These are phyloP conservation scores for Globisporangium ultimum DNA, from an alignment of 352 stramenopile species.

Conservation along the genomic window DNA sequence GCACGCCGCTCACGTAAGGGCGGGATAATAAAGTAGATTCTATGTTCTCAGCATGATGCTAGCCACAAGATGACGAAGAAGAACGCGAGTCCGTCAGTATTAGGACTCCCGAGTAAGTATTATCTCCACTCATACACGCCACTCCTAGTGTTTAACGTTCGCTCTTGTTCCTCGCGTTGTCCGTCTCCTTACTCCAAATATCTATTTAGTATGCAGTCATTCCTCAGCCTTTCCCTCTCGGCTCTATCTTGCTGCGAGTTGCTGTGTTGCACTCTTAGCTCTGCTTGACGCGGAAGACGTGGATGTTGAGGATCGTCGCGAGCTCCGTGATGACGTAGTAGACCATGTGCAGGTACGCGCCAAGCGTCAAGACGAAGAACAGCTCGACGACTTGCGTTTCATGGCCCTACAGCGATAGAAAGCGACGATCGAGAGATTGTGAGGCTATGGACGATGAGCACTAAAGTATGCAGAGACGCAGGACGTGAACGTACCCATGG, in stretches of 20 bases:
- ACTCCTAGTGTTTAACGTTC: background rate
- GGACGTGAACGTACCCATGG: constrained; percentile 48
- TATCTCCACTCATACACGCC: background rate
- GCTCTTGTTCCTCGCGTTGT: background rate
- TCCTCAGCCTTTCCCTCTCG: background rate
- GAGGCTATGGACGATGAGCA: background rate
- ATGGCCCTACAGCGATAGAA: constrained; percentile 30
- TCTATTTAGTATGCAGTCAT: background rate
- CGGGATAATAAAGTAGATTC: background rate
- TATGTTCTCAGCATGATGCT: too few species aligned
- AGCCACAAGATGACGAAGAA: too few species aligned
- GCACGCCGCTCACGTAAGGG: constrained; percentile 13
- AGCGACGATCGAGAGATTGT: background rate
- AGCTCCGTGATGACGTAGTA: constrained; percentile 78
- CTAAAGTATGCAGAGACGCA: background rate
- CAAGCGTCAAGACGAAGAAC: constrained; percentile 73
- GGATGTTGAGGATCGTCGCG: constrained; percentile 69
- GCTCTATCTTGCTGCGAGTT: background rate
- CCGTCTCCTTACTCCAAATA: too few species aligned
- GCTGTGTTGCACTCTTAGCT: constrained; percentile 14
- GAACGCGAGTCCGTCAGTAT: too few species aligned
- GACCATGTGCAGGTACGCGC: constrained; percentile 79
- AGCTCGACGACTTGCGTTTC: constrained; percentile 70
- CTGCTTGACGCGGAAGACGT: constrained; percentile 83
- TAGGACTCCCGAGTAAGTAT: too few species aligned